Conservation (phyloP, 116 monocot species). For the Dioscorea cayenensis region DNA sequence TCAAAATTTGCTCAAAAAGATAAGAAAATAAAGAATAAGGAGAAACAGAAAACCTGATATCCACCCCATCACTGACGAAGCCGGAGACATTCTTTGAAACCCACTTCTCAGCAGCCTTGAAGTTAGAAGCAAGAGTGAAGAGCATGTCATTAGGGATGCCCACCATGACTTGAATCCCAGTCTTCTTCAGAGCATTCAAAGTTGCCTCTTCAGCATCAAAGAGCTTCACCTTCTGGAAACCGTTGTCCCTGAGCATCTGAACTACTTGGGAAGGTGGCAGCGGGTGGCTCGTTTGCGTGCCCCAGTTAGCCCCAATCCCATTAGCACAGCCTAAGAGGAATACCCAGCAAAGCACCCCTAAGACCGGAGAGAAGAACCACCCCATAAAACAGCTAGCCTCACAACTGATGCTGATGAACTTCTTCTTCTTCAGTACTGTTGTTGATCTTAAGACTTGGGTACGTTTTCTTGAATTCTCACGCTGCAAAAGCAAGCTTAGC, state of each 20-base stretch:
- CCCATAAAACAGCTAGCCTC: background rate
- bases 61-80: constrained; percentile 37
- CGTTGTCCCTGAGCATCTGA: constrained; percentile 46
- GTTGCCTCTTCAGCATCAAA: constrained; percentile 50
- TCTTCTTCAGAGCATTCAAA: constrained; percentile 39
- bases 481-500: too few species aligned
- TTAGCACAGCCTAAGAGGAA: constrained; percentile 15
- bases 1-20: background rate
- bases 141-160: constrained; percentile 67
- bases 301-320: constrained; percentile 60
- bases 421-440: too few species aligned
- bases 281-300: constrained; percentile 65
- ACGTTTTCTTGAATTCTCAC: too few species aligned
- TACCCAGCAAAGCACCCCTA: constrained; percentile 1
- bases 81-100: constrained; percentile 48
- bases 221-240: constrained; percentile 55
- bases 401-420: too few species aligned
- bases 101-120: constrained; percentile 40
- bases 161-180: constrained; percentile 57
- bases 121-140: constrained; percentile 17
- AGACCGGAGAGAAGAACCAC: background rate
- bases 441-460: too few species aligned
- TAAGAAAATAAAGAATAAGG: background rate
- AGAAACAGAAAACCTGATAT: constrained; percentile 14
- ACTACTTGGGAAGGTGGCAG: constrained; percentile 37